Conservation (phyloP, 2,329 filamentous ascomycete genomes). For the Fusarium buxicola region DNA sequence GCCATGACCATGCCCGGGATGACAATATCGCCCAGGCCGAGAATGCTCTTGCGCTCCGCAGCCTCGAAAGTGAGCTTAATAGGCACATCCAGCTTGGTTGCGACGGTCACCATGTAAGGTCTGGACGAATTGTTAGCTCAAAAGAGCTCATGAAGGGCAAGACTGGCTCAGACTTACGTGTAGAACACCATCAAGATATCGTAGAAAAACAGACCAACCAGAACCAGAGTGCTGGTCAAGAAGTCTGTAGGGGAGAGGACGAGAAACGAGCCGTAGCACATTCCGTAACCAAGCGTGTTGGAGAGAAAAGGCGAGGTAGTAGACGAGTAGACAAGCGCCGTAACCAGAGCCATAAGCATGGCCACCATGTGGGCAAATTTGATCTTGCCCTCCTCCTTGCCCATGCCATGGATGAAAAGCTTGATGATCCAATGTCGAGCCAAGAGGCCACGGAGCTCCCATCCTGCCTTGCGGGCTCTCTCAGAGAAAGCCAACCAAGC, state of each 20-base stretch:
- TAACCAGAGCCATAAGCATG: slow-evolving; percentile 63
- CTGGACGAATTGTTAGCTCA: slow-evolving; percentile 52
- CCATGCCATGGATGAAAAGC: slow-evolving; percentile 63
- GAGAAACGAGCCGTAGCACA: slow-evolving; percentile 85
- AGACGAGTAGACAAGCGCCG: slow-evolving; percentile 75
- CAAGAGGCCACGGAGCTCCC: slow-evolving; percentile 64
- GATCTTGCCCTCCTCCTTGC: slow-evolving; percentile 60
- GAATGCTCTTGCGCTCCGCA: slow-evolving; percentile 79
- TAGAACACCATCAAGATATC: slow-evolving; percentile 95
- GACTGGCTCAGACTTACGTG: slow-evolving; percentile 63
- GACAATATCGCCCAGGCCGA: slow-evolving; percentile 94
- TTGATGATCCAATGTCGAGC: slow-evolving; percentile 64
- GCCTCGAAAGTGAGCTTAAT: slow-evolving; percentile 86
- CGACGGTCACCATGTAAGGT: slow-evolving; percentile 87
- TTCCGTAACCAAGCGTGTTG: slow-evolving; percentile 87
- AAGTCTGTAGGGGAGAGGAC: slow-evolving; percentile 92
- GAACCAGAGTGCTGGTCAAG: slow-evolving; percentile 79
- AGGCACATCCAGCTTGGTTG: slow-evolving; percentile 88
- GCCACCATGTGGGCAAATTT: slow-evolving; percentile 69
- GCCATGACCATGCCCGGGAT: slow-evolving; percentile 92
- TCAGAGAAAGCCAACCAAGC: slow-evolving; percentile 50
- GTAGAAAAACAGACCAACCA: slow-evolving; percentile 88
- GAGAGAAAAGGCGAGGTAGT: slow-evolving; percentile 71
- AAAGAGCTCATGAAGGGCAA: not conserved
- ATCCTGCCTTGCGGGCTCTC: slow-evolving; percentile 48